Evolutionary conservation across 2,329 filamentous ascomycete genomes (phyloP).

Genomic region (Arthrobotrys iridis): DNA sequence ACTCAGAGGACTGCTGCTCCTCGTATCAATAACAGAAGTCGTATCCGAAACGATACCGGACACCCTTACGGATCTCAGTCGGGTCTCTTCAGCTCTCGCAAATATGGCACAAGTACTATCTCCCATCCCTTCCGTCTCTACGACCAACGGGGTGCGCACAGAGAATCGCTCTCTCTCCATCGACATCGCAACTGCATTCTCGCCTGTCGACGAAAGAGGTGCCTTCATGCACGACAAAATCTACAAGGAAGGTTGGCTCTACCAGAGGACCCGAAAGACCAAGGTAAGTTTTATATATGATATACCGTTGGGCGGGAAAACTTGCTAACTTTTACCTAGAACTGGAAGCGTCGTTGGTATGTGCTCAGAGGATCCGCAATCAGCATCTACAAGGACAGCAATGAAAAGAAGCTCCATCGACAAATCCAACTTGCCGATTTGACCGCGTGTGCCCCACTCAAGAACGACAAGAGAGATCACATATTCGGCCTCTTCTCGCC

Average conservation of each 20-base stretch:
- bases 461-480: constrained; percentile 85
- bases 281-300: constrained; percentile 70
- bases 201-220: constrained; percentile 91
- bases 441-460: constrained; percentile 87
- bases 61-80: constrained; percentile 13
- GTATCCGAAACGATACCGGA: constrained; percentile 22
- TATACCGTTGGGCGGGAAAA: background rate
- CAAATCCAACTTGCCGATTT: constrained; percentile 89
- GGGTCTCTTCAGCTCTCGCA: constrained; percentile 4
- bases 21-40: constrained; percentile 47
- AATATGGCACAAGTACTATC: constrained; percentile 51
- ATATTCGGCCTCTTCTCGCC: constrained; percentile 94
- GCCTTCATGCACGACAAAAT: constrained; percentile 96
- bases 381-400: constrained; percentile 90
- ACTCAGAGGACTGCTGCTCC: constrained; percentile 48
- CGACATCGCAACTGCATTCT: constrained; percentile 67
- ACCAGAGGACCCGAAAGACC: constrained; percentile 91
- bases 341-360: constrained; percentile 89
- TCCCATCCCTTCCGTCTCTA: constrained; percentile 39
- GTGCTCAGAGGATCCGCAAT: constrained; percentile 90
- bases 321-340: constrained; percentile 65
- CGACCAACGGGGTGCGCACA: constrained; percentile 22
- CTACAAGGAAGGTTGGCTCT: constrained; percentile 84
- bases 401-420: constrained; percentile 87
- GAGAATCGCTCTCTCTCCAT: constrained; percentile 52